These are phyloP conservation scores for Thalassiosira livingstoniorum DNA, from an alignment of 352 stramenopile species.

Conservation along the genomic window DNA sequence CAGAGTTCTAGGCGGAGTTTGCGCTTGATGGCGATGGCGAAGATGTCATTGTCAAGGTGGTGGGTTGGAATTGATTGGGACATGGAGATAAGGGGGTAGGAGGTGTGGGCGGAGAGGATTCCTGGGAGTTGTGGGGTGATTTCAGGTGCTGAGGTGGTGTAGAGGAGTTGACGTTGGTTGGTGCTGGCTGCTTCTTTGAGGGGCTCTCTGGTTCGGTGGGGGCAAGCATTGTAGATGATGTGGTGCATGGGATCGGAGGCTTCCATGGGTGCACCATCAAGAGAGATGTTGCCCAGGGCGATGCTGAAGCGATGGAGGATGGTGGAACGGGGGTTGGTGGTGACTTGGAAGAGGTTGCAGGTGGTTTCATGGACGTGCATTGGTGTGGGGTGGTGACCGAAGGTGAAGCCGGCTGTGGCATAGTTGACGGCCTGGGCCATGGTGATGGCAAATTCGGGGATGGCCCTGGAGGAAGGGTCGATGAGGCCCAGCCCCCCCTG, in stretches of 20 bases:
- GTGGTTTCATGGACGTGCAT: neutral
- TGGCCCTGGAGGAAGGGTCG: neutral
- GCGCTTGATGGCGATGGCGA: conserved; percentile 13
- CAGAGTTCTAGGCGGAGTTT: conserved; percentile 37
- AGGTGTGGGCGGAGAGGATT: conserved; percentile 21
- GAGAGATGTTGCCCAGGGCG: neutral
- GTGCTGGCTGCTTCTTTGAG: neutral
- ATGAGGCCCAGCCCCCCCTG: neutral
- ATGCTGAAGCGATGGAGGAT: conserved; percentile 3
- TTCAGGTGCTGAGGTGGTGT: neutral
- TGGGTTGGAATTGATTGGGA: conserved; percentile 1
- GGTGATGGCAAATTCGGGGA: conserved; percentile 44
- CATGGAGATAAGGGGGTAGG: conserved; percentile 48
- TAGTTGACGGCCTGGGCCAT: conserved; percentile 1
- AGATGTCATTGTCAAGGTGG: conserved; percentile 16
- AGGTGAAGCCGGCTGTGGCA: conserved; percentile 1
- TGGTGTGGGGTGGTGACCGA: neutral
- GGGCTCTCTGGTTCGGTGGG: neutral
- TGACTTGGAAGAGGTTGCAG: neutral
- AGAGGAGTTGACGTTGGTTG: neutral
- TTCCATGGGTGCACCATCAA: neutral
- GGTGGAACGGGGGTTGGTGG: conserved; percentile 1
- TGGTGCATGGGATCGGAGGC: neutral
- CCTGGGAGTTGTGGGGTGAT: conserved; percentile 19
- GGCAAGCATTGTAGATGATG: neutral